Evolutionary conservation across 257 asterid genomes (phyloP).

Genomic region (Henckelia pumila): DNA sequence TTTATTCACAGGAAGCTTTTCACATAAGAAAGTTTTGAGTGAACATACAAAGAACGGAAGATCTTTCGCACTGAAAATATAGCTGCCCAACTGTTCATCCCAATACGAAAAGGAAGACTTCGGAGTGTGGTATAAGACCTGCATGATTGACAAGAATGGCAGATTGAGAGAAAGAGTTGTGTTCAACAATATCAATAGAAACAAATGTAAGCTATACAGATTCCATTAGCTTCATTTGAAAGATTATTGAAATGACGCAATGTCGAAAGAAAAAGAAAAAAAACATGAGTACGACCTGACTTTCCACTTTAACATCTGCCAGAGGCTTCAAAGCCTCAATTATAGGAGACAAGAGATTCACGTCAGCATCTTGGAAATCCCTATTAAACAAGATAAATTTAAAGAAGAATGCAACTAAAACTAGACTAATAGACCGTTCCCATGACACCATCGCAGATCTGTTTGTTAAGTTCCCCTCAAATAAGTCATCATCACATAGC

Average conservation of each 20-base stretch:
- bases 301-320: constrained; percentile 84
- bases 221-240: too few species aligned
- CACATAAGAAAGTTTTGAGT: constrained; percentile 22
- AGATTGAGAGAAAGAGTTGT: constrained; percentile 4
- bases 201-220: constrained; percentile 1
- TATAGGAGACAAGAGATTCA: constrained; percentile 64
- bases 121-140: constrained; percentile 95
- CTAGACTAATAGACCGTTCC: constrained; percentile 12
- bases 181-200: constrained; percentile 17
- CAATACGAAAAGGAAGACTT: constrained; percentile 80
- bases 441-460: too few species aligned
- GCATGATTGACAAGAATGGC: constrained; percentile 26
- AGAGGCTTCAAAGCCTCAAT: constrained; percentile 67
- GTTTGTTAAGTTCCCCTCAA: too few species aligned
- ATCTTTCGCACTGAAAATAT: constrained; percentile 72
- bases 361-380: constrained; percentile 81
- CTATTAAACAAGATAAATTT: constrained; percentile 34
- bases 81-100: constrained; percentile 65
- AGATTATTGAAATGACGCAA: too few species aligned
- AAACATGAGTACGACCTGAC: constrained; percentile 95
- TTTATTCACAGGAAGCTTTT: constrained; percentile 2
- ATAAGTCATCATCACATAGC: not conserved
- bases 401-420: not conserved
- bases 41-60: constrained; percentile 93
- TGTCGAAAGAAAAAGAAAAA: too few species aligned